Base-by-base conservation (phyloP, 345 rosid genomes). In the Euclidium syriacum region DNA sequence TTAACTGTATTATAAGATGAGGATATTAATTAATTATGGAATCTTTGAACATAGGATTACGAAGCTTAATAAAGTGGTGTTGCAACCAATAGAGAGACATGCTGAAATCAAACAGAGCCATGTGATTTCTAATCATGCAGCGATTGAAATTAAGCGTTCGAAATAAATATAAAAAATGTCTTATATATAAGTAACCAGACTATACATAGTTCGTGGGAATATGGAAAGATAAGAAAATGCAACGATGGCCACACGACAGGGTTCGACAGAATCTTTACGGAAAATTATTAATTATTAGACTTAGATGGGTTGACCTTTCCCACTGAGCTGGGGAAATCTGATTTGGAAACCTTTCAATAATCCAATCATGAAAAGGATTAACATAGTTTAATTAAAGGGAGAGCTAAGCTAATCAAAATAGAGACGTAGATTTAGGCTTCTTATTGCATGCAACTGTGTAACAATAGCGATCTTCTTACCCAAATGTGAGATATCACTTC, bases 361-460 rank as follows among this genome's bases (percentile, higher is more conserved):
- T 67, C 58, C 52, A 58, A 49, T 58, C 65, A 67, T 58, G 64
- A 53, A 10, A 70, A 62, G 12, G 63, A 70, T 70, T 62, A 62
- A 46, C 36, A 61, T 30, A 52, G 14, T 26, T 41, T 23, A 52
- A 47, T 12, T 62, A n/a, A n/a, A n/a, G n/a, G 58, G 16, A 47
- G 52, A 58, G n/a, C n/a, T n/a, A n/a, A 67, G 44, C 72, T 58
- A 68, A 67, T 67, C 10, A 22, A 4, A 58, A 10, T 7, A 58
- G 27, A 42, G 17, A 68, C 67, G 66, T 68, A 7, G 24, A 12
- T 42, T 68, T 51, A 36, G 73, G 32, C 27, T 32, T 58, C 36
- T 58, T 59, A 60, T 68, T 60, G 73, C 73, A 68, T 68, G 73
- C 62, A 52, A 59, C 73, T 60, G 62, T 60, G 24, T 51, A 32